Evolutionary conservation across 768 basidiomycete species (phyloP), one percentile per base, ranked within the genome.

Genomic region (Boletus pseudo-olivaceus): DNA sequence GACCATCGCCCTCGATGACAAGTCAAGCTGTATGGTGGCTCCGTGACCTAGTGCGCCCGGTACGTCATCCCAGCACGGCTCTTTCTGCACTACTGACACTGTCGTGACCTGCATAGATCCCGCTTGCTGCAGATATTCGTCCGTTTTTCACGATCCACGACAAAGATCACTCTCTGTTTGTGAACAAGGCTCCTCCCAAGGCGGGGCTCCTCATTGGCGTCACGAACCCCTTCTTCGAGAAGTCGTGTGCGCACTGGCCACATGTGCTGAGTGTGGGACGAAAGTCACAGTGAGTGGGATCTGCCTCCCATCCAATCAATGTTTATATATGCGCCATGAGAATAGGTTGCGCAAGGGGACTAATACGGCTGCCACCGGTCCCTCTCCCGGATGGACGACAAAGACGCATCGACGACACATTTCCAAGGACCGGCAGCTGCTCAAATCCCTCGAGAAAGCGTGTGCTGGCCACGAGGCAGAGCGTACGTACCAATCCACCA

Each of bases 121-220:
- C 93, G 4, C 76, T 91, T 8, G 82, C 87, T 0, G 83, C 83
- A 1, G 95, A 99, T 64, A 83, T 92, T 62, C 81, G 96, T 9
- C 96, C 96, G 0, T 99, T 96, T 69, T 90, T 98, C 60, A 97
- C 96, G 15, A 93, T 99, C 62, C 96, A 98, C 67, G 96, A 98
- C 63, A 80, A 80, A n/a, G 94, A 97, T 55, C 84, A 88, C 58
- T 61, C 78, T 4, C 64, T 78, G 2, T 70, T 99, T 12, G 85
- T 97, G 40, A 93, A 92, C 67, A 85, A 85, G 56, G 82, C 89
- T 30, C 82, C 85, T n/a, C 92, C 90, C 1, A 84, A 84, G 67
- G 70, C 85, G 1, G 93, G 92, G 1, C 68, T 90, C 4, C 60
- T 96, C 6, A 67, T 96, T 4, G 91, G 93, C 9, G 88, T 92